Conservation (phyloP, 192 early-diverging fungal species). For the Rhizoclosmatium sp. region DNA sequence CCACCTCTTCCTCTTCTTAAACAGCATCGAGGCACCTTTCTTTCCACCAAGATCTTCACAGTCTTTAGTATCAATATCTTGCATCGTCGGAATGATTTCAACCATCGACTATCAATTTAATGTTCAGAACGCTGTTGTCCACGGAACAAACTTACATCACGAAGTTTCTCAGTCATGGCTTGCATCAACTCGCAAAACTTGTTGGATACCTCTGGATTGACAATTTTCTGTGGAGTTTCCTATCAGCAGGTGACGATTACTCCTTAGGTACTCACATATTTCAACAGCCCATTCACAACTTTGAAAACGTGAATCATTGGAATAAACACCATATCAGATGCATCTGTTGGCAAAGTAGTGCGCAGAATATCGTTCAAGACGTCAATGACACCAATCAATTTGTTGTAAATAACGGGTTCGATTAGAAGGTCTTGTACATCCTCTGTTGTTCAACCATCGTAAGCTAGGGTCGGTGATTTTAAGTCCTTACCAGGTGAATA, state of each 20-base stretch:
- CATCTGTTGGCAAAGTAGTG: constrained; percentile 9
- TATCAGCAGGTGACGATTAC: background rate
- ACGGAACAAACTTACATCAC: constrained; percentile 12
- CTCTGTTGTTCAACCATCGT: background rate
- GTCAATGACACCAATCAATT: background rate
- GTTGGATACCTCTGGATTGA: background rate
- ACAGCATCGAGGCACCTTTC: constrained; percentile 6
- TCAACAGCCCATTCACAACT: constrained; percentile 28
- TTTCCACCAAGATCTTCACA: background rate
- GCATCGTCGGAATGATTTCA: constrained; percentile 18
- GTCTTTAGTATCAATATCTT: constrained; percentile 17
- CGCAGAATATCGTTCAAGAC: constrained; percentile 18
- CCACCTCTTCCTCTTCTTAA: constrained; percentile 31
- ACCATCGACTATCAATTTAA: background rate
- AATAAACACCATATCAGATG: constrained; percentile 6
- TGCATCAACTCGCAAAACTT: constrained; percentile 12
- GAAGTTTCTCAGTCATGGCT: background rate
- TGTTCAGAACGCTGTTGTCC: background rate
- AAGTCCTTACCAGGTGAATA: background rate
- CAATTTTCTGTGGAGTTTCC: constrained; percentile 9
- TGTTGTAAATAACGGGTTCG: constrained; percentile 12
- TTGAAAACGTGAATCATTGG: constrained; percentile 14
- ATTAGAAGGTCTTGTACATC: background rate
- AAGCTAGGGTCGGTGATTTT: too few relatives aligned
- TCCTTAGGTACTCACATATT: constrained; percentile 11